These are phyloP conservation scores for Thuja plicata DNA, from an alignment of 83 land plant genomes.

Conservation along the genomic window DNA sequence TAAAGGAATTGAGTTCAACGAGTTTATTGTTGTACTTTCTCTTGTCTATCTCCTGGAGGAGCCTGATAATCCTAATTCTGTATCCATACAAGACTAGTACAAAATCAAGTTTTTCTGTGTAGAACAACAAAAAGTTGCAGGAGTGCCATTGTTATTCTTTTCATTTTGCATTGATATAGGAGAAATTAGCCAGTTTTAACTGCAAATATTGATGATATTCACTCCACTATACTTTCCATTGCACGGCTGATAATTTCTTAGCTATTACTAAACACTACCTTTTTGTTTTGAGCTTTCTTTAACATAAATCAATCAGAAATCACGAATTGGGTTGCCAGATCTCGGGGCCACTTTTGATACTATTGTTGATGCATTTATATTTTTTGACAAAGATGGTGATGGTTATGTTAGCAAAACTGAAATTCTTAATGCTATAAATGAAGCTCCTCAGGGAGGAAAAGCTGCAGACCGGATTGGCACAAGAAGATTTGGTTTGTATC, in stretches of 20 bases:
- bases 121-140: not conserved
- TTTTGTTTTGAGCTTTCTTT: conserved; percentile 3
- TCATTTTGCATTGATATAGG: not conserved
- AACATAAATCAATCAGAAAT: conserved; percentile 45
- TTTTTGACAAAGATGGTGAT: conserved; percentile 91
- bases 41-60: conserved; percentile 76
- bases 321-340: conserved; percentile 75
- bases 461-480: conserved; percentile 82
- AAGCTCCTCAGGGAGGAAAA: conserved; percentile 67
- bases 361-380: conserved; percentile 88
- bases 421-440: conserved; percentile 82
- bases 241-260: not conserved
- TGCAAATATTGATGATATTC: not conserved
- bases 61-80: conserved; percentile 37
- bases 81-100: conserved; percentile 35
- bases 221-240: not conserved
- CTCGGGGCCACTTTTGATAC: conserved; percentile 86
- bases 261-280: not conserved
- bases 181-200: not conserved
- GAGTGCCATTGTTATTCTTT: not conserved
- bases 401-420: conserved; percentile 96
- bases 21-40: conserved; percentile 83
- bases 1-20: conserved; percentile 81
- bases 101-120: not conserved
- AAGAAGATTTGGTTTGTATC: conserved; percentile 82